phyloP scores from a whole-genome alignment of 345 rosid species.

The Arabidopsis thaliana region DNA sequence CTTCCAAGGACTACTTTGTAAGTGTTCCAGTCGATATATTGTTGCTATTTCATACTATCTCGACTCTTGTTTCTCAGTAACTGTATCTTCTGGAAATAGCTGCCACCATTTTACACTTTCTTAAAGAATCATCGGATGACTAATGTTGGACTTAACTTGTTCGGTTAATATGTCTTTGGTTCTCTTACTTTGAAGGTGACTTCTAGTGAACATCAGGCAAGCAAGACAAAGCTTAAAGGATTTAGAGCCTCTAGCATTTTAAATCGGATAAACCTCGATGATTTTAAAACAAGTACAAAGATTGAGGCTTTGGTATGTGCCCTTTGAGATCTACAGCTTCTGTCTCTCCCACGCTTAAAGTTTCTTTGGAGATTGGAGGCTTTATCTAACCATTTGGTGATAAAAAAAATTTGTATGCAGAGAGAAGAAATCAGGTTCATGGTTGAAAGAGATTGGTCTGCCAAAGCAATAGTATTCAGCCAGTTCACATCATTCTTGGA shows the following conservation, averaged over 20 bases:
- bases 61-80: conserved; percentile 5
- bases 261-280: conserved; percentile 60
- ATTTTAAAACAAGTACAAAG: too few species aligned
- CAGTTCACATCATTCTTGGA: too few species aligned
- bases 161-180: conserved; percentile 9
- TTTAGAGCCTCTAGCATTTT: conserved; percentile 83
- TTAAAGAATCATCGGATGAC: conserved; percentile 7
- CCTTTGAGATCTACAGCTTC: too few species aligned
- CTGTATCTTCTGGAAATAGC: conserved; percentile 15
- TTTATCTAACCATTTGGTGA: too few species aligned
- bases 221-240: conserved; percentile 71
- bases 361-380: too few species aligned
- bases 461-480: too few species aligned
- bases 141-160: conserved; percentile 15
- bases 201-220: conserved; percentile 63
- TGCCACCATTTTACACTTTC: neutral
- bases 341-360: too few species aligned
- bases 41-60: conserved; percentile 6
- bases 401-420: too few species aligned
- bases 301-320: too few species aligned
- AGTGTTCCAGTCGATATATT: conserved; percentile 34
- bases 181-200: conserved; percentile 62
- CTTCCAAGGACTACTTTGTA: conserved; percentile 82
- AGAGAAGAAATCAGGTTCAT: too few species aligned
- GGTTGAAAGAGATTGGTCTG: too few species aligned